phyloP scores from a whole-genome alignment of 2,329 filamentous ascomycete species.

The Nannizziopsis arthrosporioides region DNA sequence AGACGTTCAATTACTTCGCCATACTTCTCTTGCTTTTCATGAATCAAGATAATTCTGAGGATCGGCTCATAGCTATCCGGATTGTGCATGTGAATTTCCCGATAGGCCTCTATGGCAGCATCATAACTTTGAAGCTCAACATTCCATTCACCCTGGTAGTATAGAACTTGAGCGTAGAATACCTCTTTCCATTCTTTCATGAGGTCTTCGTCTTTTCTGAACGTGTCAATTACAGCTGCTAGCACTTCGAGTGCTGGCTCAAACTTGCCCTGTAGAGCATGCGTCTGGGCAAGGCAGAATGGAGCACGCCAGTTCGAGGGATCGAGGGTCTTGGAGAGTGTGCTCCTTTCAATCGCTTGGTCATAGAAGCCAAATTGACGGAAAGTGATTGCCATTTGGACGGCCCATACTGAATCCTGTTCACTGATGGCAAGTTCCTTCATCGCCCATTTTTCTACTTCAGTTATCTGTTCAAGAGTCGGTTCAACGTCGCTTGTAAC shows the following conservation, averaged over 20 bases:
- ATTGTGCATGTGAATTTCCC: conserved; percentile 13
- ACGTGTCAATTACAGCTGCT: conserved; percentile 9
- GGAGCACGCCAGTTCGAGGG: conserved; percentile 18
- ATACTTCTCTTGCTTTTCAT: conserved; percentile 11
- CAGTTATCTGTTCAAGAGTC: conserved; percentile 12
- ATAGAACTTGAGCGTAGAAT: conserved; percentile 13
- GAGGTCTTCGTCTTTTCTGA: conserved; percentile 11
- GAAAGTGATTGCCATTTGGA: conserved; percentile 19
- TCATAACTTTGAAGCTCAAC: conserved; percentile 8
- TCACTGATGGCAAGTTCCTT: conserved; percentile 10
- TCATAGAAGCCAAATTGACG: conserved; percentile 11
- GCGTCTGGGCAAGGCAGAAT: conserved; percentile 16
- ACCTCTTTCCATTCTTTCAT: conserved; percentile 8
- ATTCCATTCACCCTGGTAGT: conserved; percentile 9
- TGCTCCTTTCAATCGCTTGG: conserved; percentile 18
- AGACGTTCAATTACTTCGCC: conserved; percentile 15
- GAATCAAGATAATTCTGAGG: conserved; percentile 8
- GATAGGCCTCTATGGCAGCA: conserved; percentile 8
- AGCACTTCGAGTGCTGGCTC: conserved; percentile 9
- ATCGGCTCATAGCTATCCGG: conserved; percentile 12
- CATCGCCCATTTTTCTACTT: conserved; percentile 14
- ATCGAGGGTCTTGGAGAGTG: conserved; percentile 14
- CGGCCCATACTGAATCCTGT: conserved; percentile 11
- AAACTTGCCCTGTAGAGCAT: conserved; percentile 11
- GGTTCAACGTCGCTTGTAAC: background rate